Percentiles rank a stretch among this genome's conserved stretches.
These are phyloP conservation scores for Amanita fuliginea DNA, from an alignment of 768 basidiomycete genomes.

Conservation along the genomic window DNA sequence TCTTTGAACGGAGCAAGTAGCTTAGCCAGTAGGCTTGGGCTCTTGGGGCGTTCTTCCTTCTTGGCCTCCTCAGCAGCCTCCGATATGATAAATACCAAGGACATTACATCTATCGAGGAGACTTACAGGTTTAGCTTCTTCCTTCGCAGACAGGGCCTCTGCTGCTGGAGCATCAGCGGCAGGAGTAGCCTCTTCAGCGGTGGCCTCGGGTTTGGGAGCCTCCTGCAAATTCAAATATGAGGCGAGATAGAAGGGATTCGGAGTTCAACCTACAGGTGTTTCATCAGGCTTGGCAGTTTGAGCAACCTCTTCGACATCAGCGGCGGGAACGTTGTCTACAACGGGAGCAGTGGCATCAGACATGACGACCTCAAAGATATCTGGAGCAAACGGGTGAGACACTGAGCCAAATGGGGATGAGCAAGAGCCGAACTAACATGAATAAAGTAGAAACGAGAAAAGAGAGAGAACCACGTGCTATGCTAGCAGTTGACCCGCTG, in stretches of 20 bases:
- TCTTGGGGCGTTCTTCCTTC: slow-evolving; percentile 78
- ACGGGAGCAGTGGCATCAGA: slow-evolving; percentile 41
- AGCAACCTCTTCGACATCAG: slow-evolving; percentile 36
- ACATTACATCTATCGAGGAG: slow-evolving; percentile 5
- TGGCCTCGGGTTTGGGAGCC: slow-evolving; percentile 9
- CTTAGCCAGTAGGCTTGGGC: slow-evolving; percentile 66
- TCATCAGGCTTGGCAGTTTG: slow-evolving; percentile 35
- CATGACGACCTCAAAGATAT: slow-evolving; percentile 59
- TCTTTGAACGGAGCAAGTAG: slow-evolving; percentile 73
- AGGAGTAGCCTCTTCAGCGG: slow-evolving; percentile 14
- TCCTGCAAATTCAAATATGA: slow-evolving; percentile 5
- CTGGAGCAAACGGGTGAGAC: slow-evolving; percentile 18
- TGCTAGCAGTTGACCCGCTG: slow-evolving; percentile 40
- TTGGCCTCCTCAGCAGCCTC: slow-evolving; percentile 41
- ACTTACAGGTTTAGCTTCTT: slow-evolving; percentile 32
- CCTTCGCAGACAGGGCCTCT: slow-evolving; percentile 25
- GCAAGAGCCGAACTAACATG: slow-evolving; percentile 24
- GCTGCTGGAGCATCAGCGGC: slow-evolving; percentile 13
- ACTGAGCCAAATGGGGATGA: slow-evolving; percentile 10
- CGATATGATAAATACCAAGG: slow-evolving; percentile 10
- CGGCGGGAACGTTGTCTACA: slow-evolving; percentile 21
- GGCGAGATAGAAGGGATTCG: neutral
- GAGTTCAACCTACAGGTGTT: slow-evolving; percentile 12
- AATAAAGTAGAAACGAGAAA: slow-evolving; percentile 45
- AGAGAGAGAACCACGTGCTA: slow-evolving; percentile 47